Evolutionary conservation across 768 basidiomycete genomes (phyloP).

Genomic region (Dentipellis fragilis): DNA sequence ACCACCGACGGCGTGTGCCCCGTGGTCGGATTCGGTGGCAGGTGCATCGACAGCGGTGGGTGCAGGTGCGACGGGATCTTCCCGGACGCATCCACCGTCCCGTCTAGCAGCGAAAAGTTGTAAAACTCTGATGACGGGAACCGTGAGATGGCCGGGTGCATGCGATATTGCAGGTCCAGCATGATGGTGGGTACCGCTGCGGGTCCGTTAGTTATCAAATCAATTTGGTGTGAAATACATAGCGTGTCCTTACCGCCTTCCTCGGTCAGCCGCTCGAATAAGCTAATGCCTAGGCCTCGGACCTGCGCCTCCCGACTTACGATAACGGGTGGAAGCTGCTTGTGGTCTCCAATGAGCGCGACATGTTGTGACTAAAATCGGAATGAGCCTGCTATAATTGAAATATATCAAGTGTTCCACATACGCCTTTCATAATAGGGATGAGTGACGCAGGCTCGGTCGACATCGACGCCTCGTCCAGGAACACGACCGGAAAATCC

Average conservation of each 20-base stretch:
- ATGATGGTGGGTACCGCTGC: slow-evolving; percentile 81
- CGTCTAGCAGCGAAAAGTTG: slow-evolving; percentile 55
- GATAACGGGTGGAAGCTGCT: slow-evolving; percentile 87
- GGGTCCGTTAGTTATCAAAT: neutral
- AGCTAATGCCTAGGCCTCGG: slow-evolving; percentile 65
- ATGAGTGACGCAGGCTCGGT: slow-evolving; percentile 89
- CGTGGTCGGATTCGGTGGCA: slow-evolving; percentile 25
- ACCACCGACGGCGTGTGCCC: slow-evolving; percentile 52
- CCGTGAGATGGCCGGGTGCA: slow-evolving; percentile 84
- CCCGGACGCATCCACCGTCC: slow-evolving; percentile 51
- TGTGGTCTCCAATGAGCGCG: slow-evolving; percentile 93
- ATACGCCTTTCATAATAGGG: slow-evolving; percentile 88
- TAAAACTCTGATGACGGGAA: slow-evolving; percentile 88
- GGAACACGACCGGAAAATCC: slow-evolving; percentile 88
- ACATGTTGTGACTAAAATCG: slow-evolving; percentile 59
- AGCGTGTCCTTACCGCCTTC: slow-evolving; percentile 51
- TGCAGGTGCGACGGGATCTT: slow-evolving; percentile 36
- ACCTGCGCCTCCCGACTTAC: slow-evolving; percentile 63
- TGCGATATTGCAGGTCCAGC: slow-evolving; percentile 92
- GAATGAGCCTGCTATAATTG: slow-evolving; percentile 8
- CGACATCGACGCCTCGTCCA: slow-evolving; percentile 95
- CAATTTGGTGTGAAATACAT: neutral
- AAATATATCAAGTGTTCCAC: slow-evolving; percentile 23
- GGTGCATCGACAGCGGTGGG: slow-evolving; percentile 53
- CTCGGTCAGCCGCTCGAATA: slow-evolving; percentile 86